These are phyloP conservation scores for Beta lomatogona DNA, from an alignment of 179 eudicot genomes.

Conservation along the genomic window DNA sequence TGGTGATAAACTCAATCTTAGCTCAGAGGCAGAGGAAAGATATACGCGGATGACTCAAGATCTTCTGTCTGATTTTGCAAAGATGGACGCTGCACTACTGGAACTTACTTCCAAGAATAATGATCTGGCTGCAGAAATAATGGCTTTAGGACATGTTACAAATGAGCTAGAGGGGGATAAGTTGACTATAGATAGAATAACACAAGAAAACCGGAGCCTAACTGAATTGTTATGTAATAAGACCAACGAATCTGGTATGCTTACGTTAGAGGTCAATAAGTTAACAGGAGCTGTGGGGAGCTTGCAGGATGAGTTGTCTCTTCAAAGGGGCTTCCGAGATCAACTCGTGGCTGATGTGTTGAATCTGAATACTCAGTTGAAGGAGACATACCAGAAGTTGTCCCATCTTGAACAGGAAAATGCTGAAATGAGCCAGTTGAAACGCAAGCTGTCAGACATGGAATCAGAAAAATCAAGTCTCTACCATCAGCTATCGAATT, in stretches of 20 bases:
- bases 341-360: constrained; percentile 46
- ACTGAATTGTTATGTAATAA: constrained; percentile 41
- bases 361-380: constrained; percentile 45
- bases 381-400: constrained; percentile 43
- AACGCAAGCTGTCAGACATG: constrained; percentile 42
- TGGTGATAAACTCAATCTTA: constrained; percentile 46
- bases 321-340: constrained; percentile 48
- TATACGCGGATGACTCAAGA: constrained; percentile 43
- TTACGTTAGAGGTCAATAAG: constrained; percentile 52
- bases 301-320: constrained; percentile 55
- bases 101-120: constrained; percentile 51
- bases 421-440: constrained; percentile 48
- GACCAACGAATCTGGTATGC: constrained; percentile 47
- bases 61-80: constrained; percentile 57
- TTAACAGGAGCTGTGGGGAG: constrained; percentile 49
- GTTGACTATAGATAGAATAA: constrained; percentile 44
- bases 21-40: constrained; percentile 61
- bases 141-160: constrained; percentile 43
- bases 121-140: constrained; percentile 56
- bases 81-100: constrained; percentile 57
- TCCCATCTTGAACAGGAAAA: constrained; percentile 37
- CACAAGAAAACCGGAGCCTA: constrained; percentile 55
- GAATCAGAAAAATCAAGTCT: constrained; percentile 48
- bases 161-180: constrained; percentile 59
- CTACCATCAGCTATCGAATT: constrained; percentile 34